Percentiles rank a stretch among this genome's conserved stretches.
Conservation (phyloP, 208 protist species). For the Entamoeba moshkovskii region DNA sequence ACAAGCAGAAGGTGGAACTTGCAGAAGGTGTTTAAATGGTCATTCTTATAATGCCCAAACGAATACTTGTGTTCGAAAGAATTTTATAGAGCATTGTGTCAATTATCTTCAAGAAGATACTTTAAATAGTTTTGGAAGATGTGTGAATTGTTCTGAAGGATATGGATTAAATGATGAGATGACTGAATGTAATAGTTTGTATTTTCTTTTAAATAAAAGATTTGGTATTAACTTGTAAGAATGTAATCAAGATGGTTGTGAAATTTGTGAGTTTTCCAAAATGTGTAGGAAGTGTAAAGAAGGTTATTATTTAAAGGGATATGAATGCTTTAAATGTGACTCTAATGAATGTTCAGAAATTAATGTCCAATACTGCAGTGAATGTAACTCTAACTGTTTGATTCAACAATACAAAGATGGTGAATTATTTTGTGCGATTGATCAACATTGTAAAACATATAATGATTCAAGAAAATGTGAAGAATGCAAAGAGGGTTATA, state of each 20-base stretch:
- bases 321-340: neutral
- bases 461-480: neutral
- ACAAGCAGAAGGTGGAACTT: neutral
- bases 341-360: neutral
- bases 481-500: neutral
- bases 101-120: neutral
- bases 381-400: neutral
- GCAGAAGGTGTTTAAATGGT: neutral
- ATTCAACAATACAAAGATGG: neutral
- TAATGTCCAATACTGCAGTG: neutral
- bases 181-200: neutral
- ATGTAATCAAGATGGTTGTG: neutral
- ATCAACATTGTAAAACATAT: neutral
- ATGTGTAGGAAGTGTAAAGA: neutral
- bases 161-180: neutral
- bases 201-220: neutral
- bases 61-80: neutral
- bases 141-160: neutral
- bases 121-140: neutral
- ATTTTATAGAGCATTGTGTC: neutral
- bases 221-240: neutral
- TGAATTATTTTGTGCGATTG: neutral
- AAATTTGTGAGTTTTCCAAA: neutral
- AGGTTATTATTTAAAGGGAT: neutral
- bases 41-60: neutral